Conservation (phyloP, 495 filamentous ascomycete species). For the Chaetomium fimeti region DNA sequence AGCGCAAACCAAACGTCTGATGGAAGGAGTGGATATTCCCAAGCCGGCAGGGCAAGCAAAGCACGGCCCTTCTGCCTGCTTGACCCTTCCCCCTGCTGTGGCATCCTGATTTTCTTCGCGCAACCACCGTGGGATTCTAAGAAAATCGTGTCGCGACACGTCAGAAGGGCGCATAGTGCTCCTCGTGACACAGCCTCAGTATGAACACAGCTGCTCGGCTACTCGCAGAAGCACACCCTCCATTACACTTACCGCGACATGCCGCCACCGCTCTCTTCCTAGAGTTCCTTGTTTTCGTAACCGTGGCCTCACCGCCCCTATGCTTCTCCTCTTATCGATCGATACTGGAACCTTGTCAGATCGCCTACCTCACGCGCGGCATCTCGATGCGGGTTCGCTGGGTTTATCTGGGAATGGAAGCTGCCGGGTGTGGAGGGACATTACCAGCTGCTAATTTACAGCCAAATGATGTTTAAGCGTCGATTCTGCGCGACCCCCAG, state of each 20-base stretch:
- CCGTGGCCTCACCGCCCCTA: neutral
- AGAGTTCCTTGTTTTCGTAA: neutral
- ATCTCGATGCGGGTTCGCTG: too few relatives aligned
- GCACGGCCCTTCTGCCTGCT: neutral
- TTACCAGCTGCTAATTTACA: neutral
- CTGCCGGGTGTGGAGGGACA: neutral
- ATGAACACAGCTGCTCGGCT: slow-evolving; percentile 3
- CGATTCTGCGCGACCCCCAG: neutral
- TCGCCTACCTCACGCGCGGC: too few relatives aligned
- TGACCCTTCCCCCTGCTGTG: neutral
- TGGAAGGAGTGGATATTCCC: too few relatives aligned
- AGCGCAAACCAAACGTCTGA: too few relatives aligned
- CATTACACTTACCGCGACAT: neutral
- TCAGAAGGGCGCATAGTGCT: neutral
- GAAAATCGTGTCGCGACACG: slow-evolving; percentile 17
- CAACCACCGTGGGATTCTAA: neutral
- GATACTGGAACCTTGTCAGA: too few relatives aligned
- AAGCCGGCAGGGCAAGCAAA: neutral
- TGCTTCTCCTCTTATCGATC: too few relatives aligned
- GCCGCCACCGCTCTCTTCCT: neutral
- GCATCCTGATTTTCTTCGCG: slow-evolving; percentile 2
- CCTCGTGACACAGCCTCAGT: neutral
- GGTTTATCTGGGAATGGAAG: neutral
- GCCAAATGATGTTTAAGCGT: neutral
- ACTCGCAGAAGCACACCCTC: neutral